Evolutionary conservation across 305 asterid species (phyloP), one percentile per base, ranked within the genome.

Genomic region (Fraxinus nigra): DNA sequence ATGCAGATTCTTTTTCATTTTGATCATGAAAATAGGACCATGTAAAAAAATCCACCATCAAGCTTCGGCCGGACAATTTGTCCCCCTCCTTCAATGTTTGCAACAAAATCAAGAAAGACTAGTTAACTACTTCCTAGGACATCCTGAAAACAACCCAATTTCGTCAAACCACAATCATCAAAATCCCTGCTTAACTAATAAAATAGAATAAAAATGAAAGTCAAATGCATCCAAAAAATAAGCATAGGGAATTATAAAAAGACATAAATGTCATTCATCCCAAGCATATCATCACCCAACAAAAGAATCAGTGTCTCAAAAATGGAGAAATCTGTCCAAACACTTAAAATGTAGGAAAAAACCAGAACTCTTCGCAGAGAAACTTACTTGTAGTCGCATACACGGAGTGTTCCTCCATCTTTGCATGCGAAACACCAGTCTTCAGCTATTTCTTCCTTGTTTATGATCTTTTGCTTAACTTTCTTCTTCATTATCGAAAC

Each of bases 361-460:
- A 69, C 3, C 37, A 30, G 18, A 69, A 69, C 74, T 26, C 72
- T 30, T 28, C 13, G 32, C 14, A 7, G 0, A 37, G 81, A 54
- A 73, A 82, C 93, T 28, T 18, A 91, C 95, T 84, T 72, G 88
- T 83, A 79, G 82, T 91, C 95, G 22, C 95, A 91, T 13, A 91
- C 85, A 4, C 87, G 83, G 73, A 91, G 74, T 0, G 75, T 84
- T 30, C 94, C 94, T 59, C 93, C 94, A 3, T 91, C 93, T 79
- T 91, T 90, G 81, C 94, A 91, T 3, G 81, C 82, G 37, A 91
- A 91, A 80, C 94, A 91, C 94, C 94, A 91, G 72, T 81, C 80
- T 20, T 90, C 93, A 1, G 93, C 61, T 1, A 3, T 16, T 9
- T 81, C 85, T 26, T 88, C 93, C 82, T 84, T 87, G 74, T 81